Base-by-base conservation (phyloP, 192 early-diverging fungal species). In the Coemansia brasiliensis region DNA sequence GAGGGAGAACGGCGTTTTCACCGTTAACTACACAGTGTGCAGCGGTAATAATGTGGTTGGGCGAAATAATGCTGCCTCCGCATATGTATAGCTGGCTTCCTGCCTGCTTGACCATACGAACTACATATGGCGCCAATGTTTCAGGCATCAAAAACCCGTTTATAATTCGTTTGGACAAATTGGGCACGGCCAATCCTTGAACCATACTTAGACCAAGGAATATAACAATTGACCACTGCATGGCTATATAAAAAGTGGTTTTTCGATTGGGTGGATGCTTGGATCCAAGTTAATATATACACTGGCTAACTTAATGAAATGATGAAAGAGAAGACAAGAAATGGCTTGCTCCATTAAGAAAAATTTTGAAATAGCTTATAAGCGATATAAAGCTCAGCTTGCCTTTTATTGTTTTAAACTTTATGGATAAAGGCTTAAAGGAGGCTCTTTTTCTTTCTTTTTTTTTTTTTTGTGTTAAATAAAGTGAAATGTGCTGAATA, bases 21-120 rank as follows among this genome's bases (percentile, higher is more conserved):
- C 17, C n/a, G 48, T 61, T 58, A 7, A 69, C 20, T 1, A 81
- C 42, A 17, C 79, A 81, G 48, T 79, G 69, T 0, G 64, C 74
- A 2, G 69, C 67, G 0, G 73, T 80, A 2, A 79, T 16, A 4
- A 72, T 40, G 37, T 68, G 41, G n/a, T 65, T 59, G 8, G 44
- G 44, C 10, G 66, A 65, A 1, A 76, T 54, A 5, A 83, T 54
- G 5, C 57, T 67, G 24, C 69, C 72, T 29, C 79, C 79, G 50
- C 79, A 81, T 5, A 56, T 42, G 32, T 43, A 58, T 15, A 63
- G 22, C 38, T 25, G 3, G 2, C 8, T 26, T 17, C 48, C 48
- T 2, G 18, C 35, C 0, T 16, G 9, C 24, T 52, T 57, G 26
- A 39, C 9, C 43, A 67, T 10, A 2, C 58, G 59, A 4, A 74